Evolutionary conservation across 2,329 filamentous ascomycete species (phyloP), one percentile per base, ranked within the genome.

Genomic region (Pseudogymnoascus sp.): DNA sequence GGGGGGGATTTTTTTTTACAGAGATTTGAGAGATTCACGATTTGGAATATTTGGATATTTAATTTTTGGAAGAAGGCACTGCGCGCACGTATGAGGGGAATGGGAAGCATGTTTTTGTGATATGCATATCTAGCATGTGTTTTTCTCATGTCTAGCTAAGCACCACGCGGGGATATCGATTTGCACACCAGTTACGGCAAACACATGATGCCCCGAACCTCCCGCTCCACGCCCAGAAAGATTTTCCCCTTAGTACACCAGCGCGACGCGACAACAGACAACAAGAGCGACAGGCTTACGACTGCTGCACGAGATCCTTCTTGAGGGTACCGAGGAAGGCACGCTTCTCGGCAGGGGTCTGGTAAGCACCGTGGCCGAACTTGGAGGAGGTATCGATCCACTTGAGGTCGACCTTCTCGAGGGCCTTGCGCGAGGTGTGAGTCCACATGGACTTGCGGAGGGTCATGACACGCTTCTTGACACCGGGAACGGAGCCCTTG

Each of bases 371-470:
- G 84, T 99, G 94, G 80, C 94, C 94, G 80, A 99, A 99, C 86
- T 99, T 96, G 82, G 92, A 97, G 66, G 92, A 97, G 73, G 94
- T 99, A 76, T 99, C 94, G 89, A 99, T 99, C 94, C 94, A 99
- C 83, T 99, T 99, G 83, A 99, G 90, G 76, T 93, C 90, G 78
- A 97, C 90, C 90, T 99, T 97, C 89, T 99, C 94, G 75, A 96
- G 85, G 62, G 94, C 90, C 78, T 88, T 91, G 77, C 94, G 86
- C 75, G 89, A 96, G 72, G 92, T 97, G 86, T 99, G 94, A 66
- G 83, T 84, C 86, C 94, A 97, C 86, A 99, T 94, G 71, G 93
- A 95, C 86, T 97, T 99, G 80, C 94, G 90, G 73, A 99, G 89
- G 71, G 94, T 99, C 83, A 97, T 90, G 77, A 99, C 87, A 77